These are phyloP conservation scores for Suillus tomentosus DNA, from an alignment of 768 basidiomycete genomes.

Conservation along the genomic window DNA sequence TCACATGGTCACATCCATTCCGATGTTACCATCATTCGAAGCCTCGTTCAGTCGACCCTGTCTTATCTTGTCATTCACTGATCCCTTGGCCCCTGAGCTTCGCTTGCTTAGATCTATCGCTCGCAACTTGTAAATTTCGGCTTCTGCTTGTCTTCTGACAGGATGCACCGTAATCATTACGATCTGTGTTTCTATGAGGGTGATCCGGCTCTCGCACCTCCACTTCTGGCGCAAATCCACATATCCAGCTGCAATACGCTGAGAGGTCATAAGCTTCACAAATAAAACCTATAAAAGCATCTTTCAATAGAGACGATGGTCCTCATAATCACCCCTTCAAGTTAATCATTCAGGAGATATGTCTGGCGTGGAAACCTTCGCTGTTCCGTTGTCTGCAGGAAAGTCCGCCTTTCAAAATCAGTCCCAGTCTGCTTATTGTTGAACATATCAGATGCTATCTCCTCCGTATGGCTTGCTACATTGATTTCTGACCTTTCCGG, in stretches of 20 bases:
- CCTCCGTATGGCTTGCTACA: slow-evolving; percentile 2
- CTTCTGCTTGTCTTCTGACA: neutral
- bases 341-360: neutral
- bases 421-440: neutral
- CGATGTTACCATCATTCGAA: neutral
- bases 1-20: neutral
- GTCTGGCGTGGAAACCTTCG: neutral
- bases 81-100: neutral
- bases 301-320: neutral
- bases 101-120: neutral
- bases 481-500: slow-evolving; percentile 6
- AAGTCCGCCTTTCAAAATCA: neutral
- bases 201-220: neutral
- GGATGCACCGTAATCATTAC: neutral
- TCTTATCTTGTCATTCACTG: neutral
- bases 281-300: neutral
- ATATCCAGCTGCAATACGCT: neutral
- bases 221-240: neutral
- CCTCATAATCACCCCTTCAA: neutral
- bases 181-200: neutral
- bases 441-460: neutral
- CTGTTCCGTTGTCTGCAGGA: neutral
- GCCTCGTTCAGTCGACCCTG: neutral
- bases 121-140: neutral
- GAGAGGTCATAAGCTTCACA: neutral